Conservation (phyloP, 176 grass and related monocot genomes). For the Cocos nucifera region DNA sequence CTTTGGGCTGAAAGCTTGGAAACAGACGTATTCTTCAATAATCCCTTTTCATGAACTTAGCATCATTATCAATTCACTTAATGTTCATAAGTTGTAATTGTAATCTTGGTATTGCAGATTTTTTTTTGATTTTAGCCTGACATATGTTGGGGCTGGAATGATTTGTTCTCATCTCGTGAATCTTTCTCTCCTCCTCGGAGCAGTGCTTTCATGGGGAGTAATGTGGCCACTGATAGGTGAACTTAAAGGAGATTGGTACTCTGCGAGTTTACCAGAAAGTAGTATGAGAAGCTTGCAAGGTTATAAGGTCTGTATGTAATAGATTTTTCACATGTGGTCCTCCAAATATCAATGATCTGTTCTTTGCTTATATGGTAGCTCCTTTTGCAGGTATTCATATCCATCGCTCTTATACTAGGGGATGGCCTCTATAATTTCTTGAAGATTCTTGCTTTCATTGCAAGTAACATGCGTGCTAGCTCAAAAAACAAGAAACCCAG, state of each 20-base stretch:
- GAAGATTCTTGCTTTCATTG: slow-evolving; percentile 57
- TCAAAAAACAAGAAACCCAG: slow-evolving; percentile 45
- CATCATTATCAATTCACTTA: not conserved
- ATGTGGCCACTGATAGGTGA: slow-evolving; percentile 92
- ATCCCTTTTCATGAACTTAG: slow-evolving; percentile 5
- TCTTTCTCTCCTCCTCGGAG: slow-evolving; percentile 71
- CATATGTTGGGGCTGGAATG: slow-evolving; percentile 96
- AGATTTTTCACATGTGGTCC: not conserved
- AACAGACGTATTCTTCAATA: slow-evolving; percentile 54
- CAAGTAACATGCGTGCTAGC: slow-evolving; percentile 44
- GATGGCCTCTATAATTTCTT: slow-evolving; percentile 91
- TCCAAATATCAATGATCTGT: too few relatives aligned
- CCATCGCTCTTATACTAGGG: slow-evolving; percentile 84
- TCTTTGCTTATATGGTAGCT: not conserved
- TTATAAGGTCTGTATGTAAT: slow-evolving; percentile 61
- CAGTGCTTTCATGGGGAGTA: slow-evolving; percentile 82
- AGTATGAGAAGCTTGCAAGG: slow-evolving; percentile 96
- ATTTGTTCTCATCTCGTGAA: slow-evolving; percentile 95
- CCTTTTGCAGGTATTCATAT: slow-evolving; percentile 66
- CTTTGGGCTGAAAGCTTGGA: slow-evolving; percentile 83
- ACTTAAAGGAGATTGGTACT: slow-evolving; percentile 76
- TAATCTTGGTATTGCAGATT: slow-evolving; percentile 39
- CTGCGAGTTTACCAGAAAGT: slow-evolving; percentile 56
- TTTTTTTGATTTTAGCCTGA: slow-evolving; percentile 95
- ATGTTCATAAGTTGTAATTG: slow-evolving; percentile 9